Conservation (phyloP, 192 early-diverging fungal species). For the Coemansia asiatica region DNA sequence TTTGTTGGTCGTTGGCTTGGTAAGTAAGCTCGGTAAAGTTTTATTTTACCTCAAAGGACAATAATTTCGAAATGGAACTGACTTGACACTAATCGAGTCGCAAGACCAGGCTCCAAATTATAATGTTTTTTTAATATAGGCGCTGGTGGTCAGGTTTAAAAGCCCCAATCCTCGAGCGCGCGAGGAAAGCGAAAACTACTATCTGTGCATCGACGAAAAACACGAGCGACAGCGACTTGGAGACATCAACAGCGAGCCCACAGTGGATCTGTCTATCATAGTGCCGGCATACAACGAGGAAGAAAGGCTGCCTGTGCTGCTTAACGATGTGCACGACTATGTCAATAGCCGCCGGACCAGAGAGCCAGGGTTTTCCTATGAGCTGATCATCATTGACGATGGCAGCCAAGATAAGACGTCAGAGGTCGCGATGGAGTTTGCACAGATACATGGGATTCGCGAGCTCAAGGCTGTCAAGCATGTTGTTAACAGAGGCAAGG, state of each 20-base stretch:
- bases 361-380: constrained; percentile 63
- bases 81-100: not conserved
- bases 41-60: too few relatives aligned
- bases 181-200: constrained; percentile 55
- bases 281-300: constrained; percentile 94
- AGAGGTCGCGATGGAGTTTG: constrained; percentile 65
- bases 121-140: constrained; percentile 6
- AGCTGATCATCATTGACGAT: constrained; percentile 92
- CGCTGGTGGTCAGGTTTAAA: constrained; percentile 40
- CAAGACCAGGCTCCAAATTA: not conserved
- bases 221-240: constrained; percentile 40
- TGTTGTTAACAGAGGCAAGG: constrained; percentile 87
- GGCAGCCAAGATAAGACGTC: constrained; percentile 80
- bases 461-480: constrained; percentile 76
- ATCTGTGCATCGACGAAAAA: constrained; percentile 37
- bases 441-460: constrained; percentile 55
- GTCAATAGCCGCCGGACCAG: constrained; percentile 55
- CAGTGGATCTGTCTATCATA: constrained; percentile 69
- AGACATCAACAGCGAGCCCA: constrained; percentile 24
- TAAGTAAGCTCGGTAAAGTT: constrained; percentile 3
- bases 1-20: not conserved
- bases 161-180: constrained; percentile 46
- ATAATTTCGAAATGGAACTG: not conserved
- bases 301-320: constrained; percentile 78
- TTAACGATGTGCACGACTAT: constrained; percentile 75